Evolutionary conservation across 352 stramenopile genomes (phyloP), one percentile per base, ranked within the genome.

Genomic region (Phytophthora tentaculata): DNA sequence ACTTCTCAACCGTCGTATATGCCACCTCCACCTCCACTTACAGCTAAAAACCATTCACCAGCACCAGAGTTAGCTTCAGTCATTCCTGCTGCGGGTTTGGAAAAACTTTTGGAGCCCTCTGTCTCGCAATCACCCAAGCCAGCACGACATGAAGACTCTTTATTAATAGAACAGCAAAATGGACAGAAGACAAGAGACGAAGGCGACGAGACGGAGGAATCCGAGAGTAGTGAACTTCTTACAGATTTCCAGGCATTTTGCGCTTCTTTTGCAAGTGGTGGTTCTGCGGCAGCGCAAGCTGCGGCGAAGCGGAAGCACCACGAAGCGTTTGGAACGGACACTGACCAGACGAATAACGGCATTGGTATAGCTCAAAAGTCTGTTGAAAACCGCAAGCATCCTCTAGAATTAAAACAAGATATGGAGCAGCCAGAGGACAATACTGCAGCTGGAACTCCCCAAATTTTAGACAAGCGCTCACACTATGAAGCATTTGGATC

Each of bases 171-270:
- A 23, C 47, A 57, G 20, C 52, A 61, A 44, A 17, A 67, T 32
- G 35, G 70, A 52, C 16, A 29, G 13, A 55, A 54, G 9, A 32
- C n/a, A 10, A 39, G 32, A 28, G 51, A 67, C 16, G 49, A 65
- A 39, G 32, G 60, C 5, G 51, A 73, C 52, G 52, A 76, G 20
- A 67, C 47, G 7, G 66, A 72, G 28, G 61, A 61, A 7, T 49
- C 47, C 2, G 54, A 64, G 32, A 47, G 41, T 56, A 35, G 2
- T 43, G 51, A 60, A 44, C 24, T 29, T 19, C 39, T 51, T 13
- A 52, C 68, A 19, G 61, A 69, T 62, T 80, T 80, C 45, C 52
- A 74, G 28, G 61, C 56, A 35, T 80, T 77, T 67, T 80, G 73
- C 26, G 60, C 60, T 50, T 73, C 69, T n/a, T 80, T 80, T 62